phyloP scores from a whole-genome alignment of 2,329 filamentous ascomycete species.

The Xylaria sp. region DNA sequence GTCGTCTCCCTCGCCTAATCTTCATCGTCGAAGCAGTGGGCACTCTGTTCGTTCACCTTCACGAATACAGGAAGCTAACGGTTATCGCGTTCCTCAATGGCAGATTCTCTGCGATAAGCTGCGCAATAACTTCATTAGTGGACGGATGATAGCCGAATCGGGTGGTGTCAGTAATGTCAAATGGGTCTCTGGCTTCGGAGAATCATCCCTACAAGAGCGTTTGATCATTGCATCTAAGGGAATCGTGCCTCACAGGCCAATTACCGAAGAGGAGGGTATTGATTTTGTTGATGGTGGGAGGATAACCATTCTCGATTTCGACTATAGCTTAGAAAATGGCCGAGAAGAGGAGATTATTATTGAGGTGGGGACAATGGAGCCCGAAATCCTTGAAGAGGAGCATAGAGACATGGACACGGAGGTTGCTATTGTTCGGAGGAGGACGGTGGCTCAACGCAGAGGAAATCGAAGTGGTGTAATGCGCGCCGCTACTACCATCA shows the following conservation, averaged over 20 bases:
- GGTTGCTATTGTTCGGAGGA: constrained; percentile 79
- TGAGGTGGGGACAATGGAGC: constrained; percentile 76
- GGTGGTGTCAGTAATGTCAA: constrained; percentile 74
- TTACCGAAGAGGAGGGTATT: constrained; percentile 76
- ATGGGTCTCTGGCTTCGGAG: constrained; percentile 72
- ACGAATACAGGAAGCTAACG: constrained; percentile 52
- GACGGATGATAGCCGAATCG: constrained; percentile 72
- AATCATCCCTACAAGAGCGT: constrained; percentile 62
- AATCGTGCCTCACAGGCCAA: constrained; percentile 66
- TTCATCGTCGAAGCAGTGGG: constrained; percentile 56
- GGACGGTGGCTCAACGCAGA: constrained; percentile 75
- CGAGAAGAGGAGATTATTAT: constrained; percentile 70
- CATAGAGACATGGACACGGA: constrained; percentile 79
- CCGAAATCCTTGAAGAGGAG: constrained; percentile 78
- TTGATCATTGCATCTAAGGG: constrained; percentile 80
- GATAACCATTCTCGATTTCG: constrained; percentile 78
- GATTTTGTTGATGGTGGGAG: constrained; percentile 83
- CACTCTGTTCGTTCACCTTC: constrained; percentile 55
- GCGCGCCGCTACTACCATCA: constrained; percentile 60
- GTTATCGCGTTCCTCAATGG: constrained; percentile 70
- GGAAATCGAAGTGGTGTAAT: constrained; percentile 61
- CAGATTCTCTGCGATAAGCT: constrained; percentile 74
- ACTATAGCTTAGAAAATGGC: constrained; percentile 69
- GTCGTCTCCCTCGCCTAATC: constrained; percentile 42
- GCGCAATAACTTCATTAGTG: constrained; percentile 77